These are phyloP conservation scores for Paramecium pentaurelia DNA, from an alignment of 73 alveolate species.

Conservation along the genomic window DNA sequence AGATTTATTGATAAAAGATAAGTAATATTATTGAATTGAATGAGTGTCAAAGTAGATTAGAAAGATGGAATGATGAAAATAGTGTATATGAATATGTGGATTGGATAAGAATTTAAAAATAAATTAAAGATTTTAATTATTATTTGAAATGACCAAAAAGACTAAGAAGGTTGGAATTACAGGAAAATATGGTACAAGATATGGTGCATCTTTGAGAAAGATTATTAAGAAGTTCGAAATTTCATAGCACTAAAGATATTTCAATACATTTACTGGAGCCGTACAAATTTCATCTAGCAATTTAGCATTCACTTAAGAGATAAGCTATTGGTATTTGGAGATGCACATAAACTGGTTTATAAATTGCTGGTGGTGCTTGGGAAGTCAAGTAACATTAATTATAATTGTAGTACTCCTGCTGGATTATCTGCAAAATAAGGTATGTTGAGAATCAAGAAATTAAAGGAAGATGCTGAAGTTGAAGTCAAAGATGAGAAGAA, in stretches of 20 bases:
- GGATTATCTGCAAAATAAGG: constrained; percentile 79
- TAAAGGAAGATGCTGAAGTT: constrained; percentile 79
- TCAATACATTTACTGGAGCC: constrained; percentile 93
- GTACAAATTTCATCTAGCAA: constrained; percentile 7
- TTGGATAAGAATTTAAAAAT: not conserved
- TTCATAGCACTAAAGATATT: constrained; percentile 83
- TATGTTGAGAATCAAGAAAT: constrained; percentile 75
- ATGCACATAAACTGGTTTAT: constrained; percentile 78
- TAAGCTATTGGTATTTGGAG: constrained; percentile 90
- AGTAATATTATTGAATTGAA: not conserved
- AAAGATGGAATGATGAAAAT: not conserved
- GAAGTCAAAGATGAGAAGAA: constrained; percentile 52
- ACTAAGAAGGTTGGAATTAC: constrained; percentile 96
- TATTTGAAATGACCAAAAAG: constrained; percentile 73
- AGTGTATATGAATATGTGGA: not conserved
- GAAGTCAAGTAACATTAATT: constrained; percentile 54
- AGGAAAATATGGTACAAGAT: constrained; percentile 96
- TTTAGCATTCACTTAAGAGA: constrained; percentile 77
- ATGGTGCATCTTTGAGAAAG: constrained; percentile 93
- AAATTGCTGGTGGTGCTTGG: constrained; percentile 91
- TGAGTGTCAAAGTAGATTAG: not conserved
- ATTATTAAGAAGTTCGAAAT: constrained; percentile 93
- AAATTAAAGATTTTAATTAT: constrained; percentile 38
- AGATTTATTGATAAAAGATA: too few species aligned
- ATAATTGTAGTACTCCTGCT: constrained; percentile 66